These are phyloP conservation scores for Omphalotus guepiniiformis DNA, from an alignment of 768 basidiomycete species.

Conservation along the genomic window DNA sequence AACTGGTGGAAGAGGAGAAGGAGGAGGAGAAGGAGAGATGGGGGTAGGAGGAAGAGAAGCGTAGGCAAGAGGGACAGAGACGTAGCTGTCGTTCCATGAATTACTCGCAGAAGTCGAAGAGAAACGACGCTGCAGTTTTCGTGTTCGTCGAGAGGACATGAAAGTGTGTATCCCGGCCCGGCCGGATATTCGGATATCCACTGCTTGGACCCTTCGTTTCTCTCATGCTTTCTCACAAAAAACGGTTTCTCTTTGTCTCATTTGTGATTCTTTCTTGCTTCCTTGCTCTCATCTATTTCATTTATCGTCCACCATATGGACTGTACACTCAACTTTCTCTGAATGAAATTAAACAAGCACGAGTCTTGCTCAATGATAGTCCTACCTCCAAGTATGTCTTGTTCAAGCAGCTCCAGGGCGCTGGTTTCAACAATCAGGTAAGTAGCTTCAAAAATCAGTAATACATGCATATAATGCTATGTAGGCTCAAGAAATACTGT, in stretches of 20 bases:
- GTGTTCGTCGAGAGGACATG: constrained; percentile 2
- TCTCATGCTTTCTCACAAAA: neutral
- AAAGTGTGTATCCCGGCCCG: no score
- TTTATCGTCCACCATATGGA: constrained; percentile 32
- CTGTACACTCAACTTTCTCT: constrained; percentile 29
- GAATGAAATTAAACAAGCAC: no score
- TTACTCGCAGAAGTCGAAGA: constrained; percentile 2
- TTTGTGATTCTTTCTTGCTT: constrained; percentile 11
- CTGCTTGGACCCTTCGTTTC: neutral
- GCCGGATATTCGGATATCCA: neutral
- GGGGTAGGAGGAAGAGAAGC: constrained; percentile 13
- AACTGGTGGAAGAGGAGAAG: constrained; percentile 11
- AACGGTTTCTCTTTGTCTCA: neutral
- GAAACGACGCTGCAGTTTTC: neutral
- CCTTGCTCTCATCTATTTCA: constrained; percentile 31
- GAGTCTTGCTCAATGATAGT: no score
- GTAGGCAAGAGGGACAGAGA: constrained; percentile 8
- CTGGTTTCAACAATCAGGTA: constrained; percentile 48
- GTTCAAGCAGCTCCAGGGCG: constrained; percentile 43
- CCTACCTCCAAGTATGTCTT: constrained; percentile 37
- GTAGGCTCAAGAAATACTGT: constrained; percentile 42
- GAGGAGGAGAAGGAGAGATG: constrained; percentile 9
- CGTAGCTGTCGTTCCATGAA: constrained; percentile 2
- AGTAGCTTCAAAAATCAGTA: constrained; percentile 5
- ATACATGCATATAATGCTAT: neutral